Base-by-base conservation (phyloP, 2,329 filamentous ascomycete genomes). In the Fusarium citri region DNA sequence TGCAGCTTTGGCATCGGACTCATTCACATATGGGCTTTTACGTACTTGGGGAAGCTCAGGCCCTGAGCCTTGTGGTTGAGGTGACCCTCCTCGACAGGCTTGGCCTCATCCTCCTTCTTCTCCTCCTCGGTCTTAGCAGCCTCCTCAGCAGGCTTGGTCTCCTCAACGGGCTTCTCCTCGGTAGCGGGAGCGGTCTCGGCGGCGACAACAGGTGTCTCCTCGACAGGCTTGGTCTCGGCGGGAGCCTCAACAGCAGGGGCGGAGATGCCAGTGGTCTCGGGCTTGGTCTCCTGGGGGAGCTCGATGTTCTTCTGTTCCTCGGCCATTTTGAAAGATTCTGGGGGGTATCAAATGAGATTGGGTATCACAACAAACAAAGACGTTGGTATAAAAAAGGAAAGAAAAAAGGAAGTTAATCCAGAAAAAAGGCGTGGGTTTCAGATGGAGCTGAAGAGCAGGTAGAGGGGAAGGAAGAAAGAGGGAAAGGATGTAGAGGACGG, bases 1-100 rank as follows among this genome's bases (percentile, higher is more conserved):
- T 22, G 23, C 6, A 5, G 8, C 14, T 16, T 20, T 4, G 11
- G 15, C 9, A 40, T 15, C 37, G n/a, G 20, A 37, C 42, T 54
- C 20, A 11, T 18, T 5, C 3, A 15, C 11, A 18, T 23, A 18
- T 3, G 15, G 1, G 12, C 3, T n/a, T 48, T 5, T 20, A 60
- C 93, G 86, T 88, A 97, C 94, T 97, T 98, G 84, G 95, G 91
- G 80, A 88, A 90, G 83, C 85, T 87, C 71, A 94, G 87, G 79
- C 93, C 93, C 65, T 92, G 91, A 62, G 89, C 92, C 89, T 98
- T 97, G 91, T 97, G 93, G 81, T 92, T 92, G 56, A 98, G 88
- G 74, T 89, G 85, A 68, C 94, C 95, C 82, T 97, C 94, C 80
- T 92, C 91, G 68, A 95, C 86, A 67, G 92, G 91, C 83, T 90